These are phyloP conservation scores for Cicer cuneatum DNA, from an alignment of 306 rosid genomes.

Conservation along the genomic window DNA sequence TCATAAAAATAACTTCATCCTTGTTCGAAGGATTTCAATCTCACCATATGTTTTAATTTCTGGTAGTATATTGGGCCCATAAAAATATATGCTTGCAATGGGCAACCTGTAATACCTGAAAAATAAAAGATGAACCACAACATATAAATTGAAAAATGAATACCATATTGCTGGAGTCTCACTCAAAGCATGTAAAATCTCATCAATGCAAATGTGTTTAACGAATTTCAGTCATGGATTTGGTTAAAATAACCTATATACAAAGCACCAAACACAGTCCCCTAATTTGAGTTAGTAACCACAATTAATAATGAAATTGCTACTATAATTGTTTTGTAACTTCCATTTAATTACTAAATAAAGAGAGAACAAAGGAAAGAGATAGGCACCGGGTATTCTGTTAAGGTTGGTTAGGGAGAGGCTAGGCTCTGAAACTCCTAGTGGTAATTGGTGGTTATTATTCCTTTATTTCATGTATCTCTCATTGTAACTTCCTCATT, in stretches of 20 bases:
- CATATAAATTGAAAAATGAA: slow-evolving; percentile 20
- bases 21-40: slow-evolving; percentile 41
- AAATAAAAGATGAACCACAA: slow-evolving; percentile 34
- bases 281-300: not conserved
- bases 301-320: too few relatives aligned
- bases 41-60: slow-evolving; percentile 94
- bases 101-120: slow-evolving; percentile 93
- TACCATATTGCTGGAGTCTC: slow-evolving; percentile 16
- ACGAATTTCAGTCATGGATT: slow-evolving; percentile 1
- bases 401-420: too few relatives aligned
- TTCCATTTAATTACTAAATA: too few relatives aligned
- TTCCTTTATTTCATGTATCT: too few relatives aligned
- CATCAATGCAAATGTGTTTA: slow-evolving; percentile 2
- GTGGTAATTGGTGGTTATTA: too few relatives aligned
- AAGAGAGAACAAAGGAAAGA: too few relatives aligned
- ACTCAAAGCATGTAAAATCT: slow-evolving; percentile 25
- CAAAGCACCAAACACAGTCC: not conserved
- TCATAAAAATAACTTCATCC: not conserved
- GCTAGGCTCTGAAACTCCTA: too few relatives aligned
- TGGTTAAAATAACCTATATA: not conserved
- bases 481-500: too few relatives aligned
- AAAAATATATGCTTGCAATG: slow-evolving; percentile 94
- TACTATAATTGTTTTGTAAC: too few relatives aligned
- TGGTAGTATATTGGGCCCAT: slow-evolving; percentile 99
- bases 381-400: too few relatives aligned